Evolutionary conservation across 108 stramenopile species (phyloP).

Genomic region (Nitzschia palea): DNA sequence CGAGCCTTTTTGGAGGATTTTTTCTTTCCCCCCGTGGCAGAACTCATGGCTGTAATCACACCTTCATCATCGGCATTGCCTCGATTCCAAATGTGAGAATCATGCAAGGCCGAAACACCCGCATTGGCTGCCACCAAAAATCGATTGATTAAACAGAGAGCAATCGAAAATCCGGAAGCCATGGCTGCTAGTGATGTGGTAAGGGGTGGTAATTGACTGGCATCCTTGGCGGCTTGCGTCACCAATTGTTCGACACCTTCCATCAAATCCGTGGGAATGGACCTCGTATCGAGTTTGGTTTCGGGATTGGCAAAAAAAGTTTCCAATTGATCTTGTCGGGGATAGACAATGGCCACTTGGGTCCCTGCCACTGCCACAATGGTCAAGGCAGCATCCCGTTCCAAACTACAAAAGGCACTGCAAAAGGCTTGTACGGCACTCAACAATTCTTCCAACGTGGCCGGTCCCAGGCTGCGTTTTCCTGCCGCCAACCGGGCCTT

Average conservation of each 20-base stretch:
- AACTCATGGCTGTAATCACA: conserved; percentile 59
- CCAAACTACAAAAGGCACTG: conserved; percentile 48
- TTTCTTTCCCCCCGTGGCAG: conserved; percentile 17
- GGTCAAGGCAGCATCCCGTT: conserved; percentile 65
- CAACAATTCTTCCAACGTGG: conserved; percentile 68
- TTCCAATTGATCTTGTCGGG: conserved; percentile 66
- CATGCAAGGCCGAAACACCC: conserved; percentile 61
- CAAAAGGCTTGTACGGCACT: conserved; percentile 55
- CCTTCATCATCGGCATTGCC: conserved; percentile 70
- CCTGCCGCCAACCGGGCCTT: conserved; percentile 45
- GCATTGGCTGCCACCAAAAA: conserved; percentile 73
- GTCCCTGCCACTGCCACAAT: conserved; percentile 74
- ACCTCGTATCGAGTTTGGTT: conserved; percentile 51
- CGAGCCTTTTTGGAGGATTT: conserved; percentile 24
- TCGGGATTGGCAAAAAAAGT: conserved; percentile 50
- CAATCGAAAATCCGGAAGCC: conserved; percentile 69
- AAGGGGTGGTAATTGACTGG: conserved; percentile 12
- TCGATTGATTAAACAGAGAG: conserved; percentile 75
- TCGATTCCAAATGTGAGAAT: conserved; percentile 29
- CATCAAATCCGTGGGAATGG: conserved; percentile 52
- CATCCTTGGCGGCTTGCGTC: conserved; percentile 40
- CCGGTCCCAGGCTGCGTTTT: conserved; percentile 73
- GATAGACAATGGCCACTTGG: conserved; percentile 68
- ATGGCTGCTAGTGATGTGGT: conserved; percentile 53
- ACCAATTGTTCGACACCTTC: conserved; percentile 74